These are phyloP conservation scores for Epichloe uncinata DNA, from an alignment of 2,329 filamentous ascomycete genomes.

Conservation along the genomic window DNA sequence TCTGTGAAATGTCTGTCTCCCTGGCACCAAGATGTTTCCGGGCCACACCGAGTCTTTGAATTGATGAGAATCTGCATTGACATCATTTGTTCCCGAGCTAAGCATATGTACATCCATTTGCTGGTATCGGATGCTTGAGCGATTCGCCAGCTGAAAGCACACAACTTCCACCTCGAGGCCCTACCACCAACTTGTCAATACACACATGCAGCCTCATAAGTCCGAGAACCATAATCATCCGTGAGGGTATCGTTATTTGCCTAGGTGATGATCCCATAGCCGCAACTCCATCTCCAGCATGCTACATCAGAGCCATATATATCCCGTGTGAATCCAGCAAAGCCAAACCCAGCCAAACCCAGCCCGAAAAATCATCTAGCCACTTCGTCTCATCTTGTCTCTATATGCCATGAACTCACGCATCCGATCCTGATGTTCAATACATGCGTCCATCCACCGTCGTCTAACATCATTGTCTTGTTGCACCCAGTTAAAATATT, in stretches of 20 bases:
- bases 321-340: background rate
- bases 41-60: too few species aligned
- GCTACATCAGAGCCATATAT: background rate
- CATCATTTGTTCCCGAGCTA: too few species aligned
- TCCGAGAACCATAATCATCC: background rate
- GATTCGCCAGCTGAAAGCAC: too few species aligned
- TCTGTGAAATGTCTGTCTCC: too few species aligned
- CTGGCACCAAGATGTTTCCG: too few species aligned
- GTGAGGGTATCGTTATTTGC: background rate
- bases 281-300: background rate
- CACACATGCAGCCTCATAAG: too few species aligned
- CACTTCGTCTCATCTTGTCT: constrained; percentile 24
- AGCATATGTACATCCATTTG: too few species aligned
- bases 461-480: constrained; percentile 51
- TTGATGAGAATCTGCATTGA: too few species aligned
- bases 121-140: too few species aligned
- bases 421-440: constrained; percentile 46
- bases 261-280: background rate
- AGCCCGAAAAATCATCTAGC: constrained; percentile 1
- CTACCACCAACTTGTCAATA: too few species aligned
- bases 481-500: constrained; percentile 46
- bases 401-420: constrained; percentile 40
- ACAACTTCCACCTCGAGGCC: too few species aligned
- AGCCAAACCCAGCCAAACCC: background rate
- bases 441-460: constrained; percentile 46